Percentiles rank a stretch among this genome's conserved stretches.
phyloP scores from a whole-genome alignment of 371 early-diverging fungal species.

The Syncephalastrum racemosum region DNA sequence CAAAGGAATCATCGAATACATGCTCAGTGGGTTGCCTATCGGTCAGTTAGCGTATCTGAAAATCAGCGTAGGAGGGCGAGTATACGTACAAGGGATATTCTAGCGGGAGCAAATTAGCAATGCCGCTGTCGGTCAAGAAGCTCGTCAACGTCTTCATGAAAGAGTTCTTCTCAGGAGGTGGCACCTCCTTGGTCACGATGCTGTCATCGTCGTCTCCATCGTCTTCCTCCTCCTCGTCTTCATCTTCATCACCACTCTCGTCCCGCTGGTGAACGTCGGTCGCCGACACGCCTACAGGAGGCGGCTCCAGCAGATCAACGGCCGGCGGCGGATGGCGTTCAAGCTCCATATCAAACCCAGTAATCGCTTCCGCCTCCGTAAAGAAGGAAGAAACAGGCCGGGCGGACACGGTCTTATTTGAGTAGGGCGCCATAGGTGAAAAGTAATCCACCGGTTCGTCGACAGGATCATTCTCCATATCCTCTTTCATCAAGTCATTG shows the following conservation, averaged over 20 bases:
- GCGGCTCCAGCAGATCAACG: conserved; percentile 32
- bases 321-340: conserved; percentile 30
- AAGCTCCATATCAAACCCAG: conserved; percentile 17
- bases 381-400: conserved; percentile 1
- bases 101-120: conserved; percentile 65
- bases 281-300: conserved; percentile 16
- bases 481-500: conserved; percentile 63
- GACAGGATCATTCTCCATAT: conserved; percentile 60
- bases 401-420: conserved; percentile 18
- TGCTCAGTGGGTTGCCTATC: conserved; percentile 76
- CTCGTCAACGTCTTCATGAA: conserved; percentile 81
- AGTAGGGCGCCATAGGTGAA: conserved; percentile 38
- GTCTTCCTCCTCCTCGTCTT: background rate
- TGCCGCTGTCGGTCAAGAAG: conserved; percentile 69
- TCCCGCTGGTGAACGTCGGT: conserved; percentile 7
- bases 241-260: conserved; percentile 4
- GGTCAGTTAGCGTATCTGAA: background rate
- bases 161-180: conserved; percentile 47
- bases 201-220: background rate
- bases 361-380: conserved; percentile 16
- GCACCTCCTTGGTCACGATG: conserved; percentile 1
- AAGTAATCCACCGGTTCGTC: conserved; percentile 39
- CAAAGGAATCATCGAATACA: conserved; percentile 80
- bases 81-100: conserved; percentile 72
- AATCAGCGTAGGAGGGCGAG: background rate